Evolutionary conservation across 2,329 filamentous ascomycete genomes (phyloP).

Genomic region (Alternaria ethzedia): DNA sequence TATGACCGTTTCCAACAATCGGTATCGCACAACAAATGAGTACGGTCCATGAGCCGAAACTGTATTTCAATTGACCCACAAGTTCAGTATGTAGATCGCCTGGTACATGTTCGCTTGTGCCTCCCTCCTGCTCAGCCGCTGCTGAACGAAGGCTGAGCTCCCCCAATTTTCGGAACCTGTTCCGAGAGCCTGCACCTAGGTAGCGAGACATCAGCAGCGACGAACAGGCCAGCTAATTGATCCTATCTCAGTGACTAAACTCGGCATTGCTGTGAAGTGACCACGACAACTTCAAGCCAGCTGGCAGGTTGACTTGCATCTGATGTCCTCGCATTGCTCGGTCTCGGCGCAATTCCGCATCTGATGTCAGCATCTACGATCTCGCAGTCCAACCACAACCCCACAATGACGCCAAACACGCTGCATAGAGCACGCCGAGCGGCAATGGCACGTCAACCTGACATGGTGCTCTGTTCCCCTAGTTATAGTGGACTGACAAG

Average conservation of each 20-base stretch:
- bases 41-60: background rate
- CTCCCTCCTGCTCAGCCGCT: background rate
- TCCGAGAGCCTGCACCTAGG: background rate
- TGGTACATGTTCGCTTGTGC: background rate
- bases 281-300: background rate
- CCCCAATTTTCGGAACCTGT: background rate
- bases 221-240: background rate
- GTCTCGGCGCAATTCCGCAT: slow-evolving; percentile 1
- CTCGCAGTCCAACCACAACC: slow-evolving; percentile 1
- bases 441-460: background rate
- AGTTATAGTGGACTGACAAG: background rate
- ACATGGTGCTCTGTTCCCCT: background rate
- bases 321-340: background rate
- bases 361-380: background rate
- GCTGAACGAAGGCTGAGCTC: background rate
- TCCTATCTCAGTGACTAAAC: background rate
- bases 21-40: background rate
- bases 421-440: background rate
- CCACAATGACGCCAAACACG: slow-evolving; percentile 22
- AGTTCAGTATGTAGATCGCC: background rate
- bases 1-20: background rate
- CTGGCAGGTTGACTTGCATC: background rate
- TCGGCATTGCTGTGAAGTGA: background rate
- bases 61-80: background rate
- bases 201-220: background rate